Evolutionary conservation across 208 protist genomes (phyloP), one percentile per base, ranked within the genome.

Genomic region (Wallacemonas sp.): DNA sequence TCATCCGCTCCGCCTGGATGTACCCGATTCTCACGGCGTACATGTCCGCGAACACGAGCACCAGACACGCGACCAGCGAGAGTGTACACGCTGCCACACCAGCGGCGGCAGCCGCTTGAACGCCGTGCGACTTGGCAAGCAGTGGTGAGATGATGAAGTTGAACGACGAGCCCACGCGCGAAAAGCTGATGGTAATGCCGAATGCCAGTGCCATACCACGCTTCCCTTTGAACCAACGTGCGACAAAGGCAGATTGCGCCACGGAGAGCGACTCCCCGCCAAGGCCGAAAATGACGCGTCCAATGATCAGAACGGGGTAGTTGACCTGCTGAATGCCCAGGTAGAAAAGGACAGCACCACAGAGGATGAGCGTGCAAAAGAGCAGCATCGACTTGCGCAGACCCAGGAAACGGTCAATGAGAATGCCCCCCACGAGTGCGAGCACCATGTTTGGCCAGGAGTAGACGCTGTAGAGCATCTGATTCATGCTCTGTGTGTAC

Each of bases 381-480:
- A 98, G 74, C 6, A 96, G 61, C 72, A 92, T 86, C 17, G 85
- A 79, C 14, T 60, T 66, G 6, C 87, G 89, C 19, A 97, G 70
- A 1, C 92, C 92, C 2, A 96, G 71, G 46, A 81, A 87, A 44
- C 90, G 86, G 74, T 98, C 92, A 54, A 98, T 97, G 17, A 98
- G 67, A 24, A 95, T 76, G 32, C 90, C 94, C 8, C 92, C 90
- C 24, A 96, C 74, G 21, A 95, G 76, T 2, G 86, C 76, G 19
- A 97, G 84, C 1, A 94, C 74, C 1, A 89, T 98, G 72, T 97
- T 98, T 1, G 90, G 94, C 81, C 89, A 97, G 48, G 90, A 95
- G 69, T 97, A 98, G 29, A 96, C 89, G 44, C 92, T 94, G 68
- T 97, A 98, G 6, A 97, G 70, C 56, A 85, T 70, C 65, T 93